Evolutionary conservation across 192 early-diverging fungal genomes (phyloP).

Genomic region (Spizellomyces punctatus): DNA sequence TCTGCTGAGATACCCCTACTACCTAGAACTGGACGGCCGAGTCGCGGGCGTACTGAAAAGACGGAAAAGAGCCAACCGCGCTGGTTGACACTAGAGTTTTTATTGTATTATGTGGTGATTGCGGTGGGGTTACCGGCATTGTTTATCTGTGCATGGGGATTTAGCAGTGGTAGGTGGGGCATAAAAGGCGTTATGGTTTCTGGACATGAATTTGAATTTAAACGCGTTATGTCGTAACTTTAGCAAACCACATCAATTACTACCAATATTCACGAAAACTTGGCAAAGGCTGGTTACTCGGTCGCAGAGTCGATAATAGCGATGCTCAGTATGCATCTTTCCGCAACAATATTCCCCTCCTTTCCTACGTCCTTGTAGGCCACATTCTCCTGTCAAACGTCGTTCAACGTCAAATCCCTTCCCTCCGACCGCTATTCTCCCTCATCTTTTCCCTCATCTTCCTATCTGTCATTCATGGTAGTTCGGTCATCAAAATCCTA

Average conservation of each 20-base stretch:
- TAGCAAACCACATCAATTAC: slow-evolving; percentile 44
- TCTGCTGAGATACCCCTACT: not conserved
- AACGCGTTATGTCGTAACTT: not conserved
- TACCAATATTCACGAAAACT: slow-evolving; percentile 45
- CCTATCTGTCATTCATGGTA: slow-evolving; percentile 69
- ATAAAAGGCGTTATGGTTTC: not conserved
- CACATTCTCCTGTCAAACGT: slow-evolving; percentile 56
- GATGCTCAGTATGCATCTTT: slow-evolving; percentile 72
- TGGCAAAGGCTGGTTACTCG: slow-evolving; percentile 71
- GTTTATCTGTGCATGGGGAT: slow-evolving; percentile 47
- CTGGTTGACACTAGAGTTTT: slow-evolving; percentile 62
- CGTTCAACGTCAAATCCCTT: slow-evolving; percentile 38
- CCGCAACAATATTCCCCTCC: slow-evolving; percentile 61
- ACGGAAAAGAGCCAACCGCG: not conserved
- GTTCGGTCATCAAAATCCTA: slow-evolving; percentile 77
- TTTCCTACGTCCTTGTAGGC: slow-evolving; percentile 47
- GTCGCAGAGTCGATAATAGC: slow-evolving; percentile 73
- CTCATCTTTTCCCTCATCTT: slow-evolving; percentile 66
- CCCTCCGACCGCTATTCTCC: slow-evolving; percentile 44
- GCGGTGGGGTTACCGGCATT: slow-evolving; percentile 61
- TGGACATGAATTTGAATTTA: not conserved
- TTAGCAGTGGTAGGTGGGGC: slow-evolving; percentile 23
- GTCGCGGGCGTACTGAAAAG: no score
- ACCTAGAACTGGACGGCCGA: not conserved
- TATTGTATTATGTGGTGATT: slow-evolving; percentile 70